Conservation (phyloP, 495 filamentous ascomycete species). For the Tuber magnatum region DNA sequence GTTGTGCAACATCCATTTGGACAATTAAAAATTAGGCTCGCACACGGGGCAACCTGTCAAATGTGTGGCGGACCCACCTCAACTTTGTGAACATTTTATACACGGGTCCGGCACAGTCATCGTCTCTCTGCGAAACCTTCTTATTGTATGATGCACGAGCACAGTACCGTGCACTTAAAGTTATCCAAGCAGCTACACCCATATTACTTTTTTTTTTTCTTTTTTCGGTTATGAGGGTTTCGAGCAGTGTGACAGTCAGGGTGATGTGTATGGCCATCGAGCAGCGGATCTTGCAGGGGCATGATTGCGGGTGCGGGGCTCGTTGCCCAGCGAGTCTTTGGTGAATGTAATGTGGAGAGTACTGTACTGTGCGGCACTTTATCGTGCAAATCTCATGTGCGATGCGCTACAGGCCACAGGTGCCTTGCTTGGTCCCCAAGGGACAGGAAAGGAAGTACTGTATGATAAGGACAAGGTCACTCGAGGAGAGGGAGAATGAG, state of each 20-base stretch:
- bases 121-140: background rate
- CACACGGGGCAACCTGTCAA: background rate
- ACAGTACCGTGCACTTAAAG: background rate
- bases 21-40: background rate
- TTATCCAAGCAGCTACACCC: background rate
- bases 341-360: background rate
- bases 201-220: background rate
- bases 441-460: background rate
- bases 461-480: background rate
- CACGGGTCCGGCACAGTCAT: background rate
- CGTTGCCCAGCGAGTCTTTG: background rate
- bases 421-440: background rate
- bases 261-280: background rate
- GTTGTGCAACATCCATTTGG: background rate
- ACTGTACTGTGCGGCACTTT: background rate
- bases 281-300: background rate
- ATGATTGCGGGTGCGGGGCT: background rate
- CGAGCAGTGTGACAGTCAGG: background rate
- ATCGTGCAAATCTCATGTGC: background rate
- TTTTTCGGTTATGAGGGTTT: background rate
- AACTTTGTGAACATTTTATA: background rate
- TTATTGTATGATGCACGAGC: background rate
- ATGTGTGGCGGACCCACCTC: background rate
- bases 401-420: background rate
- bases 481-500: background rate